These are phyloP conservation scores for Grigorovia humatica DNA, from an alignment of 805 yeast species.

Conservation along the genomic window DNA sequence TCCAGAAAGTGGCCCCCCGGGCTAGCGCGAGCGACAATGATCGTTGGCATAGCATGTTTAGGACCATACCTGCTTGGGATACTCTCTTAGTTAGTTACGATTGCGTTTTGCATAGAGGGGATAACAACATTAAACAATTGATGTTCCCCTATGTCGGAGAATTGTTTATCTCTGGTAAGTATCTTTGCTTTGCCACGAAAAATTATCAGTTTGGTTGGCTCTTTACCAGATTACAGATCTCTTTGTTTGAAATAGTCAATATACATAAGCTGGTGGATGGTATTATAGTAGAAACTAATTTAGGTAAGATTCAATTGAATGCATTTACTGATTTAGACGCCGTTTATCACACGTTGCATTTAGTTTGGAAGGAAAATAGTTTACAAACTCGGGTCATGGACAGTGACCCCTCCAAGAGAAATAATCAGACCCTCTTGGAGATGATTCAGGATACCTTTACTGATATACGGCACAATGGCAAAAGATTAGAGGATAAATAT, in stretches of 20 bases:
- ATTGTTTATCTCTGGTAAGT: constrained; percentile 65
- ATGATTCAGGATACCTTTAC: not conserved
- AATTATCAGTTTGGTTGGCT: constrained; percentile 75
- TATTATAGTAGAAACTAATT: constrained; percentile 54
- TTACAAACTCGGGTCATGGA: not conserved
- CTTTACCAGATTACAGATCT: constrained; percentile 52
- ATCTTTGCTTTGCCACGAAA: constrained; percentile 70
- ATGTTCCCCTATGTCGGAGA: constrained; percentile 77
- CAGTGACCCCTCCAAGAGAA: no score
- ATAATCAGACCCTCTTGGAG: not conserved
- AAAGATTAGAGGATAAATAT: not conserved
- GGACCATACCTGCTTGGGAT: constrained; percentile 56
- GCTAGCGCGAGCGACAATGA: constrained; percentile 53
- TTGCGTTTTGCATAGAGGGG: constrained; percentile 79
- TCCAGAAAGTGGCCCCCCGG: constrained; percentile 18
- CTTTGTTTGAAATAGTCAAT: constrained; percentile 52
- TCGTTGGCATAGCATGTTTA: constrained; percentile 70
- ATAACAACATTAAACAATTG: not conserved
- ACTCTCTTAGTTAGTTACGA: constrained; percentile 39
- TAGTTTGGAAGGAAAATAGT: constrained; percentile 29
- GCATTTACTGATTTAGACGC: constrained; percentile 50
- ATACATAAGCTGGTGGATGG: constrained; percentile 64
- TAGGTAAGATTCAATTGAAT: constrained; percentile 70
- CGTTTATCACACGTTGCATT: constrained; percentile 64
- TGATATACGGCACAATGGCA: not conserved